Evolutionary conservation across 2,329 filamentous ascomycete genomes (phyloP).

Genomic region (Myriosclerotinia duriaeana): DNA sequence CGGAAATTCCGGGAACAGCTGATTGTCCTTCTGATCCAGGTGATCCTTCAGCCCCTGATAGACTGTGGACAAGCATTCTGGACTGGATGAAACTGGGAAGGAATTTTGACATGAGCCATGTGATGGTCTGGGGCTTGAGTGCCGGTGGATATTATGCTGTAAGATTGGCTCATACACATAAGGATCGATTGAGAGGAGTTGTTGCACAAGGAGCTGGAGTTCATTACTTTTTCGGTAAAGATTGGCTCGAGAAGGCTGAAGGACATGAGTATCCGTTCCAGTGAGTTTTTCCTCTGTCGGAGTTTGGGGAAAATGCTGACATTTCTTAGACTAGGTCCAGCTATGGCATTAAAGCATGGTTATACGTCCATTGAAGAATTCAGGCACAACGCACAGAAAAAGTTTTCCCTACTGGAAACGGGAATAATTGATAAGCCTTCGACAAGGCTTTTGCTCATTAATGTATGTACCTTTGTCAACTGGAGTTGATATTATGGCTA

Average conservation of each 20-base stretch:
- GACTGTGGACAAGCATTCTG: slow-evolving; percentile 61
- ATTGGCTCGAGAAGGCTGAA: slow-evolving; percentile 62
- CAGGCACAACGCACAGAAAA: slow-evolving; percentile 53
- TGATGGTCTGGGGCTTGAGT: slow-evolving; percentile 65
- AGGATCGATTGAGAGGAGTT: slow-evolving; percentile 50
- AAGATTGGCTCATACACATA: slow-evolving; percentile 67
- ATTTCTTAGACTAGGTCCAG: slow-evolving; percentile 49
- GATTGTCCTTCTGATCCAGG: slow-evolving; percentile 64
- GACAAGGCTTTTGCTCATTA: slow-evolving; percentile 59
- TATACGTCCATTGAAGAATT: slow-evolving; percentile 58
- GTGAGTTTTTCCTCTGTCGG: slow-evolving; percentile 41
- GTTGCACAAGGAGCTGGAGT: slow-evolving; percentile 64
- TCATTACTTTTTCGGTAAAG: slow-evolving; percentile 59
- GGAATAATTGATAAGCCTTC: slow-evolving; percentile 57
- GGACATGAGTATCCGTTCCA: slow-evolving; percentile 66
- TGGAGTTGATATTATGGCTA: not conserved
- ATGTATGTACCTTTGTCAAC: slow-evolving; percentile 45
- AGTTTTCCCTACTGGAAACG: slow-evolving; percentile 61
- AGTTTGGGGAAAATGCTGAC: slow-evolving; percentile 8
- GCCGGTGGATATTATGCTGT: slow-evolving; percentile 68
- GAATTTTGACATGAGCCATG: slow-evolving; percentile 55
- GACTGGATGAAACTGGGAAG: slow-evolving; percentile 55
- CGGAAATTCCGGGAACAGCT: slow-evolving; percentile 66
- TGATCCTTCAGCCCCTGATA: slow-evolving; percentile 59
- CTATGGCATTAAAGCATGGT: slow-evolving; percentile 62